phyloP scores from a whole-genome alignment of 2,329 filamentous ascomycete genomes.

The Neocatenulostroma microsporum region DNA sequence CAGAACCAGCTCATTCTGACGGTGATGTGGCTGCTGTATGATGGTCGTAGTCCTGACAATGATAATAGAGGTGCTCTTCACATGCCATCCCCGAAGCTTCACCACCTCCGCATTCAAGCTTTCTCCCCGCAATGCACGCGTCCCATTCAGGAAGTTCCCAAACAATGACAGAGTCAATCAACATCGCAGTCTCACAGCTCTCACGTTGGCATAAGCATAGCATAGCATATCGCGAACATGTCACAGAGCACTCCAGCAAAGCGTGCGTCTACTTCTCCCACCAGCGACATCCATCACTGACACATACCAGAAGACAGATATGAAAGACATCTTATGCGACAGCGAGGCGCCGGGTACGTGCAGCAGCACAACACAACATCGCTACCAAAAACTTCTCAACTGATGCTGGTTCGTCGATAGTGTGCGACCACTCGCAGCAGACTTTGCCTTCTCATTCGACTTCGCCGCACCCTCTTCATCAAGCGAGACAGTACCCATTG shows the following conservation, averaged over 20 bases:
- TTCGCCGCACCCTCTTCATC: slow-evolving; percentile 2
- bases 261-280: slow-evolving; percentile 1
- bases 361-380: neutral
- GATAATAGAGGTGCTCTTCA: too few species aligned
- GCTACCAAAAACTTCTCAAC: neutral
- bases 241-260: slow-evolving; percentile 21
- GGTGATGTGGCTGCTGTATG: too few species aligned
- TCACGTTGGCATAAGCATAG: too few species aligned
- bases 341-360: slow-evolving; percentile 25
- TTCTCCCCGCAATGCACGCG: too few species aligned
- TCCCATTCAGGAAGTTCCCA: too few species aligned
- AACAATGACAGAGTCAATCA: too few species aligned
- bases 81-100: too few species aligned
- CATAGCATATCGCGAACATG: slow-evolving; percentile 16
- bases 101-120: too few species aligned
- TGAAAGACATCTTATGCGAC: slow-evolving; percentile 27
- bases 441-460: slow-evolving; percentile 26
- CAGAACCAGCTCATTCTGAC: slow-evolving; percentile 60
- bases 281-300: slow-evolving; percentile 5
- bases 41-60: too few species aligned
- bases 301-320: slow-evolving; percentile 19
- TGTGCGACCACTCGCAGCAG: slow-evolving; percentile 19
- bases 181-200: too few species aligned
- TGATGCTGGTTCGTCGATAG: slow-evolving; percentile 2
- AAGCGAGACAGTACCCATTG: slow-evolving; percentile 3